A percentile compares a stretch with the other conserved stretches of the same genome.
Evolutionary conservation across 441 rosid species (phyloP).

Genomic region (Euphorbia schlechtendalii): DNA sequence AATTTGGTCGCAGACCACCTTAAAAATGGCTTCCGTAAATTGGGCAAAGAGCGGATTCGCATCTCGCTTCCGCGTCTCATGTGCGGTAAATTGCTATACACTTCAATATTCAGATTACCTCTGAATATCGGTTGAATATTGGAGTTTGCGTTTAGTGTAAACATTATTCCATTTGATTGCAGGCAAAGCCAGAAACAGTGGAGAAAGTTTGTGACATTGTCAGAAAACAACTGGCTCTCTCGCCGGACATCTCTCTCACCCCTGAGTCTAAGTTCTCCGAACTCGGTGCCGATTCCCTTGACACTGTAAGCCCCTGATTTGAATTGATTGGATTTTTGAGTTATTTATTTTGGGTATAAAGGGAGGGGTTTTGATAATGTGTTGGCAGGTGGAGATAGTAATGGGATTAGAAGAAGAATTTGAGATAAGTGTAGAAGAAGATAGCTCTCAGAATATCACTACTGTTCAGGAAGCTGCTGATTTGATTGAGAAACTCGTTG

Average conservation of each 20-base stretch:
- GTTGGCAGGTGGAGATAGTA: conserved; percentile 63
- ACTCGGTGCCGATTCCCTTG: conserved; percentile 80
- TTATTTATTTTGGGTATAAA: neutral
- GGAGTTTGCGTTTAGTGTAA: neutral
- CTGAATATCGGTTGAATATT: neutral
- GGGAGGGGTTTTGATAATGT: neutral
- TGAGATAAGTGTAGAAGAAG: conserved; percentile 53
- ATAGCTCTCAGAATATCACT: conserved; percentile 50
- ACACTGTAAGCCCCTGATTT: conserved; percentile 38
- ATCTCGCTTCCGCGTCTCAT: conserved; percentile 38
- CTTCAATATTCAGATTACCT: neutral
- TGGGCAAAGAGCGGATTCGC: conserved; percentile 28
- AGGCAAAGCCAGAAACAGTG: conserved; percentile 74
- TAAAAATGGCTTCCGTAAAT: conserved; percentile 29
- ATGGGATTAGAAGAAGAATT: conserved; percentile 69
- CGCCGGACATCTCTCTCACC: conserved; percentile 42
- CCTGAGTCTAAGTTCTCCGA: conserved; percentile 57
- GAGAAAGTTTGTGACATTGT: conserved; percentile 67
- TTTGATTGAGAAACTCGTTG: conserved; percentile 50
- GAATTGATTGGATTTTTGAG: neutral
- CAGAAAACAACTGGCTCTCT: conserved; percentile 54
- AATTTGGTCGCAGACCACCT: conserved; percentile 15
- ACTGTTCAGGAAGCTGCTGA: conserved; percentile 65
- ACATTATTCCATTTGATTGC: neutral
- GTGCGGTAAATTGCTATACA: conserved; percentile 31